phyloP scores from a whole-genome alignment of 2,329 filamentous ascomycete species.

The Cryphonectria nitschkei region DNA sequence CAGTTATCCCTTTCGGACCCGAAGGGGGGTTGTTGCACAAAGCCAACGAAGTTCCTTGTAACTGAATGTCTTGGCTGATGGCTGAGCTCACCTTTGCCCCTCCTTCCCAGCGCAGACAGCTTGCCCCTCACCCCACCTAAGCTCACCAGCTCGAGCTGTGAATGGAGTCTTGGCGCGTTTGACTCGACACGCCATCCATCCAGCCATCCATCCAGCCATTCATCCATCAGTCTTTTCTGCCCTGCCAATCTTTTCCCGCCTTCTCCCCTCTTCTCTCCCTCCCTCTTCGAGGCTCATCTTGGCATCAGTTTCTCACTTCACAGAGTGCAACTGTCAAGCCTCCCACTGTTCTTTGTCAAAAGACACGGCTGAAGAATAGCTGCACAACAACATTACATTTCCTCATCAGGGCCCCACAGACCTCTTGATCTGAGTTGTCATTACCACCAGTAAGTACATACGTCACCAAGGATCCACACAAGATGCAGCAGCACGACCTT shows the following conservation, averaged over 20 bases:
- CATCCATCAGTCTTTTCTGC: slow-evolving; percentile 3
- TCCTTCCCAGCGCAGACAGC: slow-evolving; percentile 15
- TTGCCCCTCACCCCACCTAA: slow-evolving; percentile 27
- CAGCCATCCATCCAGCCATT: slow-evolving; percentile 8
- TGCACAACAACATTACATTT: not conserved
- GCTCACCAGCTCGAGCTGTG: slow-evolving; percentile 21
- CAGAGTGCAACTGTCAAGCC: not conserved
- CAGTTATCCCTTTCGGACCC: not conserved
- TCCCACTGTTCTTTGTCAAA: not conserved
- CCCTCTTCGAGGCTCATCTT: too few relatives aligned
- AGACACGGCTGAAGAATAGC: not conserved
- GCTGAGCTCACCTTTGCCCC: not conserved
- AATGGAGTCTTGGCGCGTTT: slow-evolving; percentile 29
- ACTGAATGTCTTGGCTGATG: slow-evolving; percentile 8
- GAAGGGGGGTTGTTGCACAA: not conserved
- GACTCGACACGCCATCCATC: slow-evolving; percentile 14
- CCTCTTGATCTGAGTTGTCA: slow-evolving; percentile 7
- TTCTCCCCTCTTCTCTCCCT: not conserved
- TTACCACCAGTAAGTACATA: not conserved
- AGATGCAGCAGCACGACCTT: slow-evolving; percentile 6
- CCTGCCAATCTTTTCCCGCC: slow-evolving; percentile 4
- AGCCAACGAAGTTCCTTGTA: not conserved
- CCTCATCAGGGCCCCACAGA: slow-evolving; percentile 14
- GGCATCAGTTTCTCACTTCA: not conserved
- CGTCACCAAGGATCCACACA: not conserved